A percentile compares a stretch with the other conserved stretches of the same genome.
Evolutionary conservation across 257 asterid species (phyloP).

Genomic region (Echium plantagineum): DNA sequence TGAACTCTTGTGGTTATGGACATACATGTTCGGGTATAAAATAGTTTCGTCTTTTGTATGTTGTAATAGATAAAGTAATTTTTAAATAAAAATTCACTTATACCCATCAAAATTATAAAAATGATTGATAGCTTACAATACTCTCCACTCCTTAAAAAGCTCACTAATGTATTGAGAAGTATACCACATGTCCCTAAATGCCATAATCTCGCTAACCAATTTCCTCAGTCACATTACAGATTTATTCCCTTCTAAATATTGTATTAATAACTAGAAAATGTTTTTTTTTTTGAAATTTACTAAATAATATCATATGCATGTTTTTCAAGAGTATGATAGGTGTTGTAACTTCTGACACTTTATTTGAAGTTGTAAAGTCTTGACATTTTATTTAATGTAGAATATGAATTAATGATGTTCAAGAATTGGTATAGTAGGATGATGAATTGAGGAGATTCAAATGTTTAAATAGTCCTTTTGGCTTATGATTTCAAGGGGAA

Average conservation of each 20-base stretch:
- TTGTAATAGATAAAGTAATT: too few relatives aligned
- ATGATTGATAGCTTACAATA: too few relatives aligned
- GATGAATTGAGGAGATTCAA: background rate
- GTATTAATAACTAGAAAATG: background rate
- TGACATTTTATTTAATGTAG: background rate
- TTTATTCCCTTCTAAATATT: too few relatives aligned
- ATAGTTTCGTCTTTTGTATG: too few relatives aligned
- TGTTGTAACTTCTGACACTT: too few relatives aligned
- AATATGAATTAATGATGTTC: background rate
- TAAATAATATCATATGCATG: background rate
- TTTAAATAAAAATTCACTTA: too few relatives aligned
- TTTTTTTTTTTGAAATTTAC: background rate
- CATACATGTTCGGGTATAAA: too few relatives aligned
- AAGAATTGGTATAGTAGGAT: background rate
- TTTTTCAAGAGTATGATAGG: background rate
- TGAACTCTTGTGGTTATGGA: too few relatives aligned
- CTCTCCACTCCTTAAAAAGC: background rate
- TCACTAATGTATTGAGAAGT: background rate
- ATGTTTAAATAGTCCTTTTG: too few relatives aligned
- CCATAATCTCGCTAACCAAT: slow-evolving; percentile 7
- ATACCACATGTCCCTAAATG: slow-evolving; percentile 8
- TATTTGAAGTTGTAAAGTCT: too few relatives aligned
- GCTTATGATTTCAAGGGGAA: background rate
- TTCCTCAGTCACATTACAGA: background rate
- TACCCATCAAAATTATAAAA: too few relatives aligned